phyloP scores from a whole-genome alignment of 306 rosid species.

The Trichosanthes truncata region DNA sequence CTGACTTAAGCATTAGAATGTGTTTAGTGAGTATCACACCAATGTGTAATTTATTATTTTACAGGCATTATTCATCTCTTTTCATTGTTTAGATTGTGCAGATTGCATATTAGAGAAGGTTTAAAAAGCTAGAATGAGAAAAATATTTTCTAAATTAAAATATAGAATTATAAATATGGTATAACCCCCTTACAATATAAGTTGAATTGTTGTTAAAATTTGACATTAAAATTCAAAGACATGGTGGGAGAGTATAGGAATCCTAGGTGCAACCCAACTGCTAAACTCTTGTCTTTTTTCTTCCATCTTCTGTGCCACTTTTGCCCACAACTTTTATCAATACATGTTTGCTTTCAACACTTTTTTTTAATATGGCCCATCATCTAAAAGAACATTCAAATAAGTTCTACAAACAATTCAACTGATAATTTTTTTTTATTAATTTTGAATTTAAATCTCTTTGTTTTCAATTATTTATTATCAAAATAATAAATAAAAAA shows the following conservation, averaged over 20 bases:
- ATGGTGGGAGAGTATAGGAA: background rate
- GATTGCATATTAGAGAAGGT: no score
- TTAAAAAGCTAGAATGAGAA: no score
- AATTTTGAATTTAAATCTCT: background rate
- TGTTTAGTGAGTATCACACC: no score
- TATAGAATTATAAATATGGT: no score
- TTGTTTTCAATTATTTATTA: background rate
- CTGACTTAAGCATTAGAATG: no score
- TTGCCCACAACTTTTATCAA: background rate
- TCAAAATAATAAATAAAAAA: background rate
- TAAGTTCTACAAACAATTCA: background rate
- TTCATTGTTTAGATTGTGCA: no score
- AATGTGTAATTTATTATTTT: no score
- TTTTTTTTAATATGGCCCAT: background rate
- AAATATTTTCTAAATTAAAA: no score
- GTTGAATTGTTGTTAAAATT: background rate
- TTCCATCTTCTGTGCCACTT: background rate
- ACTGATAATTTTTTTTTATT: background rate
- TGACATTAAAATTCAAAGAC: background rate
- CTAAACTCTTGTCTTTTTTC: background rate
- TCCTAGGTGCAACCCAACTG: background rate
- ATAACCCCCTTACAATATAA: no score
- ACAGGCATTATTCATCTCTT: no score
- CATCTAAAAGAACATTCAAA: background rate
- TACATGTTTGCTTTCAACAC: background rate